phyloP scores from a whole-genome alignment of 805 yeast species.

The Candida hungchunana region DNA sequence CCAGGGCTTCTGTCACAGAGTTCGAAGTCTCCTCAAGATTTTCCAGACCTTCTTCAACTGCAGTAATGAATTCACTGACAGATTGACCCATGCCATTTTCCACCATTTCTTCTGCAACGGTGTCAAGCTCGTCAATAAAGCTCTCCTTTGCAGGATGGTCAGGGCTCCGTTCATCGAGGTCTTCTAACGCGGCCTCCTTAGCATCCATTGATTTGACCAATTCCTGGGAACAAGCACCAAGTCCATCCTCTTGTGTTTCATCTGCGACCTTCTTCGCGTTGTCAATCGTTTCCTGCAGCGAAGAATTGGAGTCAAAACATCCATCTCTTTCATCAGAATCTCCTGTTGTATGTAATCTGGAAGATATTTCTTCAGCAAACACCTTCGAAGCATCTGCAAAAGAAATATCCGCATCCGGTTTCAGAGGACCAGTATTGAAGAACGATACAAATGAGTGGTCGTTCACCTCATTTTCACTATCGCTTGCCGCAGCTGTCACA shows the following conservation, averaged over 20 bases:
- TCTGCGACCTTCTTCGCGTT: too few relatives aligned
- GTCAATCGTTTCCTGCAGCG: too few relatives aligned
- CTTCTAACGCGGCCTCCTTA: slow-evolving; percentile 1
- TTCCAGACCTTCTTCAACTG: slow-evolving; percentile 1
- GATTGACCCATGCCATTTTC: slow-evolving; percentile 1
- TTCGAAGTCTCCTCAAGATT: background rate
- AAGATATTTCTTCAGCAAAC: too few relatives aligned
- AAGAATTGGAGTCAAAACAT: too few relatives aligned
- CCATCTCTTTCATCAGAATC: too few relatives aligned
- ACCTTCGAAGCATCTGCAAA: slow-evolving; percentile 17
- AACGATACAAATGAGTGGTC: slow-evolving; percentile 21
- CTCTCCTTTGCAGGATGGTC: too few relatives aligned
- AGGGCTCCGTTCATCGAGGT: too few relatives aligned
- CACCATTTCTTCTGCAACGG: background rate
- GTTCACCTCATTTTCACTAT: slow-evolving; percentile 1
- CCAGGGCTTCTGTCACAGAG: background rate
- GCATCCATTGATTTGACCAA: too few relatives aligned
- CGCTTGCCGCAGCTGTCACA: background rate
- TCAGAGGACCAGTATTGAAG: slow-evolving; percentile 5
- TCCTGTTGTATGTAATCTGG: too few relatives aligned
- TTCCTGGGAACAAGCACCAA: too few relatives aligned
- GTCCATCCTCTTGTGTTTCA: too few relatives aligned
- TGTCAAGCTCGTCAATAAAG: background rate
- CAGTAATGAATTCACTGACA: slow-evolving; percentile 2
- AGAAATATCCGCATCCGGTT: slow-evolving; percentile 3